phyloP scores from a whole-genome alignment of 495 filamentous ascomycete species.

The Penicillium coffeae region DNA sequence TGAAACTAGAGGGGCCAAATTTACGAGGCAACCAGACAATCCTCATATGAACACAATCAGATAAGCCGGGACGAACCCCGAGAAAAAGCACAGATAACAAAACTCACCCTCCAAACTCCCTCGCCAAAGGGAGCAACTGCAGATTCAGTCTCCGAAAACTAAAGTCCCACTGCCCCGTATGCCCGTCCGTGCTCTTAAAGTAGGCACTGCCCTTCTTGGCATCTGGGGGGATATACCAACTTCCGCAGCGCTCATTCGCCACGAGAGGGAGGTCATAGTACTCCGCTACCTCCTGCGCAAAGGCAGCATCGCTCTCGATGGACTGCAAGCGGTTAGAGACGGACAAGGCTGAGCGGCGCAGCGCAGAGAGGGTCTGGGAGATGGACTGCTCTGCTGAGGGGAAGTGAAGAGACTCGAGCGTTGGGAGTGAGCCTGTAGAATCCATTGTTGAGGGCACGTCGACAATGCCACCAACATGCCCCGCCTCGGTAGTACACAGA shows the following conservation, averaged over 20 bases:
- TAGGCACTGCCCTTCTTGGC: slow-evolving; percentile 70
- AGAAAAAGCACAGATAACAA: no score
- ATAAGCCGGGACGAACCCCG: no score
- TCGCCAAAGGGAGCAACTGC: slow-evolving; percentile 63
- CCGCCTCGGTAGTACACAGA: no score
- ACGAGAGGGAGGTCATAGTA: slow-evolving; percentile 68
- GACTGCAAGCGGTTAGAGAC: slow-evolving; percentile 74
- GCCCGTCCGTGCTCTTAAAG: slow-evolving; percentile 98
- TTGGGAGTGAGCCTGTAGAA: slow-evolving; percentile 28
- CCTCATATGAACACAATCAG: no score
- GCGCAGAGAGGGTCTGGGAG: slow-evolving; percentile 45
- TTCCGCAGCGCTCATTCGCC: slow-evolving; percentile 89
- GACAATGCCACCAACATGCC: slow-evolving; percentile 9
- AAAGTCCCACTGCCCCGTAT: slow-evolving; percentile 85
- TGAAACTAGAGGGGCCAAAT: background rate
- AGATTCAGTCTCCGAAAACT: slow-evolving; percentile 80
- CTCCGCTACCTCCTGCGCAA: slow-evolving; percentile 54
- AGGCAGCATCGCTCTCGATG: slow-evolving; percentile 64
- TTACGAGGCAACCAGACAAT: background rate
- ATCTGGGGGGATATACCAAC: slow-evolving; percentile 82
- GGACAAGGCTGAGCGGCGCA: slow-evolving; percentile 72
- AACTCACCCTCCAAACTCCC: slow-evolving; percentile 62
- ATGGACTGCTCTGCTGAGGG: slow-evolving; percentile 39
- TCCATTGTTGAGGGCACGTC: slow-evolving; percentile 7
- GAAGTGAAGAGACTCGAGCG: slow-evolving; percentile 41